Conservation (phyloP, 306 rosid species). For the Medicago lupulina region DNA sequence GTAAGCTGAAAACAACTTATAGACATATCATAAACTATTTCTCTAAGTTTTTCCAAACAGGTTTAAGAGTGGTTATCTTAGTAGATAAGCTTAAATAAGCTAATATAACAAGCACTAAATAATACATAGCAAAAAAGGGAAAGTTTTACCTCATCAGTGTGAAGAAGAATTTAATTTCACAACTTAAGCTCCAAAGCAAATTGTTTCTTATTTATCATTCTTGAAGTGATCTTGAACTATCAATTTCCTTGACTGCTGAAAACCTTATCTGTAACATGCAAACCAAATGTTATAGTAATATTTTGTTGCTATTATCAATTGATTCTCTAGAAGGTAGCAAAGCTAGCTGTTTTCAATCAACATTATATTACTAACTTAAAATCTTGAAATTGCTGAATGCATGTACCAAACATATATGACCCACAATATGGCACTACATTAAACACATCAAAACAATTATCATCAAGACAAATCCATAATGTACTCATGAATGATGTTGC, state of each 20-base stretch:
- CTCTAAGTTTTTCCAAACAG: no score
- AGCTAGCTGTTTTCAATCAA: slow-evolving; percentile 45
- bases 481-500: neutral
- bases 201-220: neutral
- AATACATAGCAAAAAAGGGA: neutral
- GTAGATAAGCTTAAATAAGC: no score
- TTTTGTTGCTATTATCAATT: slow-evolving; percentile 37
- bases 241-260: no score
- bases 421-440: slow-evolving; percentile 45
- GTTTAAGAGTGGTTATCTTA: no score
- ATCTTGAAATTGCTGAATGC: slow-evolving; percentile 57
- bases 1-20: no score
- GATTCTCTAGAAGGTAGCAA: slow-evolving; percentile 54
- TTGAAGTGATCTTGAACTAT: no score
- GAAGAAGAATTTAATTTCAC: slow-evolving; percentile 29
- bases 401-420: slow-evolving; percentile 53
- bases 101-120: no score
- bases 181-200: slow-evolving; percentile 1
- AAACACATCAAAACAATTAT: slow-evolving; percentile 40
- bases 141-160: no score
- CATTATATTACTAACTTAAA: slow-evolving; percentile 43
- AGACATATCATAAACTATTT: no score
- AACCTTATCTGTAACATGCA: no score
- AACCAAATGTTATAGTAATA: no score
- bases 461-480: slow-evolving; percentile 15